phyloP scores from a whole-genome alignment of 2,329 filamentous ascomycete species.

The Aspergillus tubingensis region DNA sequence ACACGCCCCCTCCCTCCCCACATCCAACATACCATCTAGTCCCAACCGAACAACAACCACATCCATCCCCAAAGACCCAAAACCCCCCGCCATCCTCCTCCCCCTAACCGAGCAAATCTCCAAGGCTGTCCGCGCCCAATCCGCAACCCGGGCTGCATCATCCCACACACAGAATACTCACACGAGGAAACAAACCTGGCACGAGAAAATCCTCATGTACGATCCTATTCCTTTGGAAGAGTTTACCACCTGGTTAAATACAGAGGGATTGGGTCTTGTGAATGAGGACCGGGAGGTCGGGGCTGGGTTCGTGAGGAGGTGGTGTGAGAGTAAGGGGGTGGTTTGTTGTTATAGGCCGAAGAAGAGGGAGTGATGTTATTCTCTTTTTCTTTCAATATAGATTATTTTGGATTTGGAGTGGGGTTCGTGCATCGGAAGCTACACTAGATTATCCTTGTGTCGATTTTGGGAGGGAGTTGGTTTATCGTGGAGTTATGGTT shows the following conservation, averaged over 20 bases:
- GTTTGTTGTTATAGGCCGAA: constrained; percentile 66
- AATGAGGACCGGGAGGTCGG: constrained; percentile 68
- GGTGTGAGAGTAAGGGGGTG: constrained; percentile 85
- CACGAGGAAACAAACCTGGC: constrained; percentile 60
- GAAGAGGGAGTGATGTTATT: neutral
- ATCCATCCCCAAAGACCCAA: neutral
- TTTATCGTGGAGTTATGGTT: neutral
- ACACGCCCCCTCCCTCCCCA: constrained; percentile 10
- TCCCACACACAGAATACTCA: constrained; percentile 30
- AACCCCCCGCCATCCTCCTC: constrained; percentile 24
- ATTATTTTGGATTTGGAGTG: too few relatives aligned
- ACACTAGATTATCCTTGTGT: neutral
- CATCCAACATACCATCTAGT: constrained; percentile 17
- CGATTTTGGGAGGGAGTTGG: neutral
- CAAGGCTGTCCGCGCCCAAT: constrained; percentile 47
- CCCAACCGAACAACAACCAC: constrained; percentile 6
- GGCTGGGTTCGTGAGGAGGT: constrained; percentile 71
- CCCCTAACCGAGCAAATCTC: constrained; percentile 53
- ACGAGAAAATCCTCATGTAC: constrained; percentile 92
- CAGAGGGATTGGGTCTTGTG: constrained; percentile 62
- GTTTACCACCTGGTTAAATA: constrained; percentile 78
- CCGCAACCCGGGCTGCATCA: constrained; percentile 32
- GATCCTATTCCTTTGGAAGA: constrained; percentile 90
- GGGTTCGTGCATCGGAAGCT: neutral
- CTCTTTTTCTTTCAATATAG: too few relatives aligned